Evolutionary conservation across 257 asterid genomes (phyloP).

Genomic region (Anisodus acutangulus): DNA sequence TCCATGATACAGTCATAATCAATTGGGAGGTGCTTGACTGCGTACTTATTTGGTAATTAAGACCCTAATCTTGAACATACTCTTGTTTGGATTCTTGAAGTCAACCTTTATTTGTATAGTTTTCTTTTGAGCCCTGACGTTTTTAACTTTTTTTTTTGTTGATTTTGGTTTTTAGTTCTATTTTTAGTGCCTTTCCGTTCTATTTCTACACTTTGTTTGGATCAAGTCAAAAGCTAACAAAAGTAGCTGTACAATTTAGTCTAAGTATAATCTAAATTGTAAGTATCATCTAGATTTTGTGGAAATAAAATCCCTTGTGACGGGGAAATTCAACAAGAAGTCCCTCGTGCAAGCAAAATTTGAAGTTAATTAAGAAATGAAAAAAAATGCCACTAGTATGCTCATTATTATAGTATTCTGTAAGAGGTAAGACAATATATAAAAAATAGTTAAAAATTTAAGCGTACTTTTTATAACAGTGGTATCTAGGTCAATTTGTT

Average conservation of each 20-base stretch:
- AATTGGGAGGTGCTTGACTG: constrained; percentile 12
- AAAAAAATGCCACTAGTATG: not conserved
- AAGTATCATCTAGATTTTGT: not conserved
- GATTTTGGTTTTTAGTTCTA: not conserved
- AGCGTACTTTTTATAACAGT: no score
- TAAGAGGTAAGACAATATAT: not conserved
- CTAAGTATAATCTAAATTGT: not conserved
- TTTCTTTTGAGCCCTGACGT: not conserved
- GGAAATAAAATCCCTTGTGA: not conserved
- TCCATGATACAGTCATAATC: not conserved
- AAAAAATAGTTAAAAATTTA: not conserved
- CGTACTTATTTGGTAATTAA: constrained; percentile 21
- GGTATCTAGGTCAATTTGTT: no score
- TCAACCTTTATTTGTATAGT: not conserved
- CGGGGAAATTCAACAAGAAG: not conserved
- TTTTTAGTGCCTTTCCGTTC: not conserved
- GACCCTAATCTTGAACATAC: constrained; percentile 17
- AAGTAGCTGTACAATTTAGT: not conserved
- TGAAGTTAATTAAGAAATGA: not conserved
- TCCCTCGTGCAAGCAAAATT: not conserved
- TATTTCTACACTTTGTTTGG: not conserved
- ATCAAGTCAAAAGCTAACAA: constrained; percentile 18
- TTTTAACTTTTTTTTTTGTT: not conserved
- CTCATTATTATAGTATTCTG: not conserved
- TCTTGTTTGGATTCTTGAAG: not conserved